phyloP scores from a whole-genome alignment of 179 eudicot species.

The Monotropa hypopitys region DNA sequence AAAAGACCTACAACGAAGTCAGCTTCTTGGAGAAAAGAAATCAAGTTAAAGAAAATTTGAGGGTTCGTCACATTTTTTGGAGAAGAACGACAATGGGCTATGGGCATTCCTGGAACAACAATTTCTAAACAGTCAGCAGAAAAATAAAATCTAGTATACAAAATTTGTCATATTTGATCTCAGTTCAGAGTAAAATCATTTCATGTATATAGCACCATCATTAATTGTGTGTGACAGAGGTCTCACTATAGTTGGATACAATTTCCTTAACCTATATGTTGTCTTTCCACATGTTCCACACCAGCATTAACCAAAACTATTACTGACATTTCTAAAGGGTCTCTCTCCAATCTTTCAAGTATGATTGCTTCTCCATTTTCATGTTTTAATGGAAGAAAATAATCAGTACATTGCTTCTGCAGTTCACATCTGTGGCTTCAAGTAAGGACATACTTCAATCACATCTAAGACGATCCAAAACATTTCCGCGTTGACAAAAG shows the following conservation, averaged over 20 bases:
- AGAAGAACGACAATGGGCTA: too few relatives aligned
- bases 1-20: background rate
- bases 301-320: background rate
- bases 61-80: too few relatives aligned
- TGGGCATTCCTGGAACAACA: too few relatives aligned
- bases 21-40: background rate
- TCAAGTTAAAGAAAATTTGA: background rate
- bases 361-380: background rate
- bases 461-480: background rate
- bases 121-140: too few relatives aligned
- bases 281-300: conserved; percentile 1
- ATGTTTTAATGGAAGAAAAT: background rate
- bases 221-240: background rate
- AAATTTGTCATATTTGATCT: too few relatives aligned
- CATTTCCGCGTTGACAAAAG: background rate
- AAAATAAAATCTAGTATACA: background rate
- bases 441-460: background rate
- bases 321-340: background rate
- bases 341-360: background rate
- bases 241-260: background rate
- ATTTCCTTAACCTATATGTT: background rate
- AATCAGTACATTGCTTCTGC: background rate
- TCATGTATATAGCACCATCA: background rate
- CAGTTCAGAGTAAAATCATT: background rate
- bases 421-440: background rate